These are phyloP conservation scores for Uromyces viciae-fabae DNA, from an alignment of 1,284 basidiomycete species.

Conservation along the genomic window DNA sequence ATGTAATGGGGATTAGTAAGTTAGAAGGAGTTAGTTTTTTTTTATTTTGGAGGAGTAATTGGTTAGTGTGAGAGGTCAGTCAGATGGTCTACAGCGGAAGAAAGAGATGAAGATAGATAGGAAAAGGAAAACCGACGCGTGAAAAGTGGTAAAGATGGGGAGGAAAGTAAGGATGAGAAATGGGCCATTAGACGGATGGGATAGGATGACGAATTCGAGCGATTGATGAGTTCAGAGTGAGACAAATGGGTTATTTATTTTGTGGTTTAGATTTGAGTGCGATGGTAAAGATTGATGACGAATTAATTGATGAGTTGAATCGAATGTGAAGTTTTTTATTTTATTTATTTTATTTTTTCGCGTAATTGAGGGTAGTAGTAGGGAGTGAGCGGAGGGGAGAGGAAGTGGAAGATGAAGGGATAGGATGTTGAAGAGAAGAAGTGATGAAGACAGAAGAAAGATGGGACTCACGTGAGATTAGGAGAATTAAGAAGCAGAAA, in stretches of 20 bases:
- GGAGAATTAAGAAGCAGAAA: no score
- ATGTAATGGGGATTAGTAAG: background rate
- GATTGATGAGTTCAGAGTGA: background rate
- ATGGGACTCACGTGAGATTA: no score
- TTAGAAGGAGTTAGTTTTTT: background rate
- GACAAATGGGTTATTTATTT: no score
- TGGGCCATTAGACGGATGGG: background rate
- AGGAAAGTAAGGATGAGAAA: background rate
- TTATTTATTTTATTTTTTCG: background rate
- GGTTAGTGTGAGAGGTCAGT: conserved; percentile 1
- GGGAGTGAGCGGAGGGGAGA: conserved; percentile 23
- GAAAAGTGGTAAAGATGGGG: background rate
- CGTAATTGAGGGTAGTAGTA: background rate
- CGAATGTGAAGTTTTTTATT: background rate
- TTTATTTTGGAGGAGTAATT: background rate
- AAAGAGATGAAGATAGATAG: no score
- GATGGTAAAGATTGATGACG: background rate
- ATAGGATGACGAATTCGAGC: background rate
- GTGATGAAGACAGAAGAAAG: background rate
- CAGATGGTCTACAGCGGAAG: background rate
- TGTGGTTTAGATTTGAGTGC: background rate
- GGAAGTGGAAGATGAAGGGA: background rate
- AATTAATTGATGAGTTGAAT: background rate
- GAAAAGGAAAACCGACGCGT: conserved; percentile 31
- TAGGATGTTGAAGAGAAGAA: background rate